These are phyloP conservation scores for Hyparrhenia diplandra DNA, from an alignment of 176 grass and related monocot species.

Conservation along the genomic window DNA sequence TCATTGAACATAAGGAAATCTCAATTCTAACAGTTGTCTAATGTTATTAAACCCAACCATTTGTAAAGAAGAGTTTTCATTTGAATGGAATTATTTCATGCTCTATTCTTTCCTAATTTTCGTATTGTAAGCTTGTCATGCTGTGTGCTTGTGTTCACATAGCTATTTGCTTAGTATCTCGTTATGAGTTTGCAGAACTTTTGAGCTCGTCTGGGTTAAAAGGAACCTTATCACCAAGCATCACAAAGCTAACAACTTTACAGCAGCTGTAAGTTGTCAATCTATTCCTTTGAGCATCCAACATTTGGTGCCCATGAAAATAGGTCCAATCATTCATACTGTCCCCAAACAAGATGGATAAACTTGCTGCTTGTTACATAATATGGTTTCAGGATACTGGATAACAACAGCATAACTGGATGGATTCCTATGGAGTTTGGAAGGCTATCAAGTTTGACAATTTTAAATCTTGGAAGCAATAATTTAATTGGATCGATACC, in stretches of 20 bases:
- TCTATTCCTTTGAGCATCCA: background rate
- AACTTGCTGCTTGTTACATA: background rate
- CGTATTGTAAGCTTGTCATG: background rate
- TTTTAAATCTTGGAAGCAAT: conserved; percentile 61
- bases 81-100: conserved; percentile 10
- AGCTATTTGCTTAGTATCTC: conserved; percentile 7
- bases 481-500: conserved; percentile 75
- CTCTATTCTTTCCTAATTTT: background rate
- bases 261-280: conserved; percentile 56
- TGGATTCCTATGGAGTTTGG: conserved; percentile 67
- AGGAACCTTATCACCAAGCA: conserved; percentile 66
- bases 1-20: background rate
- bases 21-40: background rate
- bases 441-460: conserved; percentile 64
- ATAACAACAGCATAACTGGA: conserved; percentile 76
- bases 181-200: conserved; percentile 44
- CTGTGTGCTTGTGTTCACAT: background rate
- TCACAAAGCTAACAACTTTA: conserved; percentile 59
- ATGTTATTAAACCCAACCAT: background rate
- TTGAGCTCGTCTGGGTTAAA: conserved; percentile 55
- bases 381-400: conserved; percentile 48
- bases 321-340: no score
- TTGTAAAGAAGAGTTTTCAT: background rate
- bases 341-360: no score
- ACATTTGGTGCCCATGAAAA: background rate